Evolutionary conservation across 805 yeast species (phyloP).

Genomic region (Torulaspora gathmanii): DNA sequence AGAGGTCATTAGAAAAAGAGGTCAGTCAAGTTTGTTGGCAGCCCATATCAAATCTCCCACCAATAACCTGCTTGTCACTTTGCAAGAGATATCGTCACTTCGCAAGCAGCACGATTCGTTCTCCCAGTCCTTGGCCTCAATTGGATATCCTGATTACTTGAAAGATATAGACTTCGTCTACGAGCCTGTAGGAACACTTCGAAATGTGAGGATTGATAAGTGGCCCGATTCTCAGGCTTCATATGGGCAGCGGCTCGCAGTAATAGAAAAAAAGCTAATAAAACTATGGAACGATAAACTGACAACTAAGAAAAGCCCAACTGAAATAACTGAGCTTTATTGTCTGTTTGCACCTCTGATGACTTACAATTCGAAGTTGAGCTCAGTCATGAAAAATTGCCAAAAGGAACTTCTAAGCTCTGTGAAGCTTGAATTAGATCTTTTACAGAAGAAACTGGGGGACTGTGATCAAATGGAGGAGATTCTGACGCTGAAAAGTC

Average conservation of each 20-base stretch:
- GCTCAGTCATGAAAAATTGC: conserved; percentile 56
- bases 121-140: conserved; percentile 31
- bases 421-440: conserved; percentile 44
- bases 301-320: conserved; percentile 37
- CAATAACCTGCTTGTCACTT: conserved; percentile 39
- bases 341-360: conserved; percentile 47
- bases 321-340: conserved; percentile 50
- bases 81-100: conserved; percentile 43
- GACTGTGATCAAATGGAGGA: conserved; percentile 35
- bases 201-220: conserved; percentile 17
- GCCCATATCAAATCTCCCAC: conserved; percentile 53
- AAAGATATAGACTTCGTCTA: conserved; percentile 41
- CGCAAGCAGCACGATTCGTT: conserved; percentile 53
- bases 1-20: conserved; percentile 65
- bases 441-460: conserved; percentile 40
- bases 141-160: conserved; percentile 23
- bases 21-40: conserved; percentile 60
- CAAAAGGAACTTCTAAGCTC: conserved; percentile 48
- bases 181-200: conserved; percentile 37
- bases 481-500: conserved; percentile 41
- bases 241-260: conserved; percentile 42
- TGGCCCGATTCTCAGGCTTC: conserved; percentile 41
- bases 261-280: conserved; percentile 46
- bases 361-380: conserved; percentile 45
- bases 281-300: conserved; percentile 39